Conservation (phyloP, 2,329 filamentous ascomycete genomes). For the Sordariomycetes sp. region DNA sequence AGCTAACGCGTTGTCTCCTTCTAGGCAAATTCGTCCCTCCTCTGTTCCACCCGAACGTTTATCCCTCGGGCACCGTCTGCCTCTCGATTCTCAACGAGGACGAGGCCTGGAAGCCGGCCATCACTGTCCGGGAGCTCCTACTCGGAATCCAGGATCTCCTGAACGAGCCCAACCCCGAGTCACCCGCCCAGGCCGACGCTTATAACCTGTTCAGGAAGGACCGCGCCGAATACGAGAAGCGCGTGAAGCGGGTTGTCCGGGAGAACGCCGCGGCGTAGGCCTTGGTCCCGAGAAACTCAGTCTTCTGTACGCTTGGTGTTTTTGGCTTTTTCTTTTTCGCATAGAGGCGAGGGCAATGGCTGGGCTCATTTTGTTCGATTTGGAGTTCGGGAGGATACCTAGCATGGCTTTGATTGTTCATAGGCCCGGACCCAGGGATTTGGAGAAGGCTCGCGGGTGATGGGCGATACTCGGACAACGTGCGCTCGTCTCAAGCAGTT, state of each 20-base stretch:
- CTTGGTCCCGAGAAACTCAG: background rate
- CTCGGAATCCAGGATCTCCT: conserved; percentile 92
- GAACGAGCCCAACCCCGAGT: conserved; percentile 93
- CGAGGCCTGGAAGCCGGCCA: conserved; percentile 95
- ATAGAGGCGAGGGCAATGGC: background rate
- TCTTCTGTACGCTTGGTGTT: background rate
- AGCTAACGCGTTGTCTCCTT: background rate
- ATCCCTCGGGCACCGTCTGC: conserved; percentile 94
- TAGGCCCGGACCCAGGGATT: background rate
- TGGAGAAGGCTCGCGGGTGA: background rate
- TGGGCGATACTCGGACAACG: background rate
- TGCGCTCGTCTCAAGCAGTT: background rate
- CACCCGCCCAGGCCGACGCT: conserved; percentile 89
- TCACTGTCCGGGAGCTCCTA: conserved; percentile 96
- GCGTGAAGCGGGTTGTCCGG: conserved; percentile 72
- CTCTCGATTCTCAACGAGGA: conserved; percentile 96
- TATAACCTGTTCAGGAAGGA: conserved; percentile 97
- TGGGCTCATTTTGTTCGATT: background rate
- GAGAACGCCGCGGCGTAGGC: conserved; percentile 69
- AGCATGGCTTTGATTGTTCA: background rate
- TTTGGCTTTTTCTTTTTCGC: background rate
- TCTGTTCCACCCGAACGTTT: conserved; percentile 96
- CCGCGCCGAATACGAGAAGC: conserved; percentile 71
- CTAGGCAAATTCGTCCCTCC: conserved; percentile 91
- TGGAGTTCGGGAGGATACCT: background rate